A percentile compares a stretch with the other conserved stretches of the same genome.
phyloP scores from a whole-genome alignment of 176 grass and related monocot species.

The Triticum timopheevii region DNA sequence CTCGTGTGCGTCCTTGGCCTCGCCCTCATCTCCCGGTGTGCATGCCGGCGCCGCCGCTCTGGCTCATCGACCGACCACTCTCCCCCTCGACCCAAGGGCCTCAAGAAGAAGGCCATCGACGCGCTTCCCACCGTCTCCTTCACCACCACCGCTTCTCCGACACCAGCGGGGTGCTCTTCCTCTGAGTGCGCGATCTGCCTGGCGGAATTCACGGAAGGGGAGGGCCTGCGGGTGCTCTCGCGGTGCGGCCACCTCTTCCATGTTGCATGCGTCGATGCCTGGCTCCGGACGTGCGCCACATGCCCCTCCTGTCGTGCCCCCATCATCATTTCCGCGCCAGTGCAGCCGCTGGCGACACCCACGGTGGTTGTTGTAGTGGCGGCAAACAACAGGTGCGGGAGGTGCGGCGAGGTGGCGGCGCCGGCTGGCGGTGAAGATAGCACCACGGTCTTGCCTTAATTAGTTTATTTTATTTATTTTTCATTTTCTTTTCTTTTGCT shows the following conservation, averaged over 20 bases:
- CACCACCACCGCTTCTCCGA: not conserved
- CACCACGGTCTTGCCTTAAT: not conserved
- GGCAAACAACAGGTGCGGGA: conserved; percentile 11
- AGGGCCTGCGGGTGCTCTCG: conserved; percentile 54
- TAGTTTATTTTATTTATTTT: too few species aligned
- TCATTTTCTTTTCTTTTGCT: too few species aligned
- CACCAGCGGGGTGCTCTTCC: not conserved
- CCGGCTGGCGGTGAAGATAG: not conserved
- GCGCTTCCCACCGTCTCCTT: conserved; percentile 40
- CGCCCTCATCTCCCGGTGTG: conserved; percentile 40
- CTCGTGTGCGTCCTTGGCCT: conserved; percentile 60
- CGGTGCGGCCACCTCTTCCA: conserved; percentile 64
- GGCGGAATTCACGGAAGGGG: conserved; percentile 44
- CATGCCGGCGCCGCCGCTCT: not conserved
- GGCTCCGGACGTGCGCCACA: conserved; percentile 46
- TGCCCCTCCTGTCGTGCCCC: conserved; percentile 51
- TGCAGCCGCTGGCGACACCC: not conserved
- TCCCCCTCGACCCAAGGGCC: conserved; percentile 26
- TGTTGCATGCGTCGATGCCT: conserved; percentile 57
- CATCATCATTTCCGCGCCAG: not conserved
- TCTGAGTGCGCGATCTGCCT: conserved; percentile 53
- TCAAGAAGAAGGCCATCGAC: conserved; percentile 56
- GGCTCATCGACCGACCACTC: not conserved
- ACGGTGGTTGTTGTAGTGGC: not conserved
- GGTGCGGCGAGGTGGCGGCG: conserved; percentile 18